Conservation (phyloP, 1,284 basidiomycete species). For the Irpex sp. region DNA sequence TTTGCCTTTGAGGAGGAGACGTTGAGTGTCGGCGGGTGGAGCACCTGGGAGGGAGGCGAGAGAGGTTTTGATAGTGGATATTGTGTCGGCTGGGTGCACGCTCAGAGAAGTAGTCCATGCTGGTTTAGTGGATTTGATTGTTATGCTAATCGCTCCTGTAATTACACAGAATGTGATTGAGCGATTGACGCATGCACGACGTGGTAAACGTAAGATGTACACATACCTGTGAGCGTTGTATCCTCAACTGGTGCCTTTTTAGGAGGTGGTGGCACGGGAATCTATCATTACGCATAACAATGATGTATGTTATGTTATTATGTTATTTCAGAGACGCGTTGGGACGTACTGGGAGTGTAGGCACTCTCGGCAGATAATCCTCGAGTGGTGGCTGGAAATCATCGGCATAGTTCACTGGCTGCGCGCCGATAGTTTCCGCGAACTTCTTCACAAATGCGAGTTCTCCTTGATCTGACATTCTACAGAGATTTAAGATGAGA, state of each 20-base stretch:
- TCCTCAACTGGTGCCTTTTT: slow-evolving; percentile 36
- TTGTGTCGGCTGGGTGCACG: slow-evolving; percentile 73
- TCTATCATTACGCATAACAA: slow-evolving; percentile 29
- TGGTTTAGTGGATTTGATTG: slow-evolving; percentile 89
- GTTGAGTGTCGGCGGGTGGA: slow-evolving; percentile 72
- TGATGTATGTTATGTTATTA: not conserved
- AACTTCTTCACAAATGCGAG: slow-evolving; percentile 72
- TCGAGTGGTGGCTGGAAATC: slow-evolving; percentile 76
- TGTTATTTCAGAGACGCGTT: not conserved
- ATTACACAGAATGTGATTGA: not conserved
- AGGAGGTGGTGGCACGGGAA: slow-evolving; percentile 56
- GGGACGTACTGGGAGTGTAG: slow-evolving; percentile 60
- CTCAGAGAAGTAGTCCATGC: slow-evolving; percentile 69
- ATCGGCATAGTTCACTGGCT: slow-evolving; percentile 68
- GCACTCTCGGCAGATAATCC: slow-evolving; percentile 70
- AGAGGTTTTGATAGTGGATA: slow-evolving; percentile 73
- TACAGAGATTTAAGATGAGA: not conserved
- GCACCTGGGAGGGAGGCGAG: slow-evolving; percentile 61
- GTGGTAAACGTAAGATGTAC: not conserved
- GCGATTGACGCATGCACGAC: not conserved
- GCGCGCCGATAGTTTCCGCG: slow-evolving; percentile 61
- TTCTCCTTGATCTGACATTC: slow-evolving; percentile 66
- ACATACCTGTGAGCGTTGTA: slow-evolving; percentile 35
- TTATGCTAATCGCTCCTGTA: slow-evolving; percentile 61
- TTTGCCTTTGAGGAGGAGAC: slow-evolving; percentile 89